These are phyloP conservation scores for Bipolaris oryzae DNA, from an alignment of 2,329 filamentous ascomycete species.

Conservation along the genomic window DNA sequence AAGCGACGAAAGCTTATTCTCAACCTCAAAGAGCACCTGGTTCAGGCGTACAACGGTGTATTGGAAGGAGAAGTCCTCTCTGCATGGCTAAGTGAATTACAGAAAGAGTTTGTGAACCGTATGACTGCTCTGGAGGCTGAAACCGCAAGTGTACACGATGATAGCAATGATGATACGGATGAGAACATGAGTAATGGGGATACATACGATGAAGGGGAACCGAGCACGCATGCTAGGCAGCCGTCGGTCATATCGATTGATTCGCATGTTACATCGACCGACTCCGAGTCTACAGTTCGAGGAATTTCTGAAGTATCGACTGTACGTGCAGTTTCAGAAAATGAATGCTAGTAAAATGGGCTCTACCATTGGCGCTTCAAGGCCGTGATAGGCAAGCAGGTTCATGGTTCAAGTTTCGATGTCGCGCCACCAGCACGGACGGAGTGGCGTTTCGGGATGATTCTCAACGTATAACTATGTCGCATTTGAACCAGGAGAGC, in stretches of 20 bases:
- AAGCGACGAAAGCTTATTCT: conserved; percentile 75
- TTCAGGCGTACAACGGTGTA: conserved; percentile 68
- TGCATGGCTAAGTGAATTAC: conserved; percentile 69
- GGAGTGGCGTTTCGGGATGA: too few relatives aligned
- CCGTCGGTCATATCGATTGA: conserved; percentile 30
- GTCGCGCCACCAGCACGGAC: too few relatives aligned
- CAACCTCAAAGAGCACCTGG: conserved; percentile 72
- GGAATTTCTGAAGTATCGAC: conserved; percentile 29
- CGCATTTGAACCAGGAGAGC: too few relatives aligned
- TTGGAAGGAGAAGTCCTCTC: conserved; percentile 69
- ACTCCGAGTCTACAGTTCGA: conserved; percentile 20
- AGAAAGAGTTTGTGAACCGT: conserved; percentile 73
- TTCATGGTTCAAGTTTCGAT: too few relatives aligned
- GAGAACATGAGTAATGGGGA: conserved; percentile 21
- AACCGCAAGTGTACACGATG: conserved; percentile 21
- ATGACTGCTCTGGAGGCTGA: conserved; percentile 72
- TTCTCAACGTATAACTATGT: too few relatives aligned
- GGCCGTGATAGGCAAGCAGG: too few relatives aligned
- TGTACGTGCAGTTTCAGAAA: conserved; percentile 35
- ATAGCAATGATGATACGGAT: conserved; percentile 16
- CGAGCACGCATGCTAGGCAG: conserved; percentile 21
- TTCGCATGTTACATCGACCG: conserved; percentile 27
- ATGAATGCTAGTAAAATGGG: conserved; percentile 11
- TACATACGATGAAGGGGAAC: conserved; percentile 16
- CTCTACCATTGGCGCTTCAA: too few relatives aligned